Base-by-base conservation (phyloP, 495 filamentous ascomycete genomes). In the Cairneyella variabilis region DNA sequence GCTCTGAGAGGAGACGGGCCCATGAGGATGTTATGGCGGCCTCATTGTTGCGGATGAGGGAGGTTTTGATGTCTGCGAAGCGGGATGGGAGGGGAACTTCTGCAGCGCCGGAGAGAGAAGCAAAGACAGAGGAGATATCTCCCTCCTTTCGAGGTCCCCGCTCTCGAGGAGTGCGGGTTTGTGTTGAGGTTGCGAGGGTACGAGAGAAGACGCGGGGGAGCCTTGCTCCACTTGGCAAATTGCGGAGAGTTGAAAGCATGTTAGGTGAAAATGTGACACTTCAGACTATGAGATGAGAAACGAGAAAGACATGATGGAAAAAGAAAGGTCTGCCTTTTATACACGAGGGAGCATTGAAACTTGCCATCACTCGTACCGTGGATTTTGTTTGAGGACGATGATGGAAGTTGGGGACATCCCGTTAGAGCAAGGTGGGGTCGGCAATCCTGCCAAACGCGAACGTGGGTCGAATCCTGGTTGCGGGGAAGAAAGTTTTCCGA, bases 71-170 rank as follows among this genome's bases (percentile, higher is more conserved):
- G 11, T 85, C 74, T 26, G 82, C 82, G 62, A 89, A 96, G 3
- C 89, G 78, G 27, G 79, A 63, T 0, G 87, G 84, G 1, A 95
- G 75, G 4, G 87, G 84, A 32, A 76, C 63, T 3, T 77, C 71
- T 22, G 77, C 68, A 30, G 75, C 73, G 8, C 88, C 86, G 0
- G 86, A 88, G 26, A 96, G 75, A 18, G 87, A 91, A 2, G 84
- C 87, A 53, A 95, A 96, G 6, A 90, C 79, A 50, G 88, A 87
- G 0, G 88, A 90, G 43, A 96, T 95, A 64, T 93, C 85, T 6
- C 90, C 90, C 48, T 73, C 70, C 12, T 68, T 57, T 73, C 43
- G 18, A 5, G 42, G 32, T n/a, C 28, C 30, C 0, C 28, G 28
- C 14, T 43, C 8, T 10, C 18, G 3, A 18, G 18, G 27, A 9